Conservation (phyloP, 1,284 basidiomycete species). For the Hemileia vastatrix region DNA sequence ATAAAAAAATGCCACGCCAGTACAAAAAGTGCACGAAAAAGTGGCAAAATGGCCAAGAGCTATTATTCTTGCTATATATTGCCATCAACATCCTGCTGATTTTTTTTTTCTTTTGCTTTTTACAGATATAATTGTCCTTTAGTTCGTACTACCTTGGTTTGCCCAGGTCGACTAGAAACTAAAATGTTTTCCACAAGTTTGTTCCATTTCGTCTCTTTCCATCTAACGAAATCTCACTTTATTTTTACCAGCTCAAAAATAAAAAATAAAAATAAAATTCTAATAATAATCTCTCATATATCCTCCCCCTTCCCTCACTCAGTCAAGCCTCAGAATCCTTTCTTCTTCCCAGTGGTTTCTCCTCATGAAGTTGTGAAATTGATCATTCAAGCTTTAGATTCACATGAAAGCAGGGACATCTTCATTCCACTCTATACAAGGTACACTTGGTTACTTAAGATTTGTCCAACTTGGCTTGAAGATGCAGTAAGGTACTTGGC, state of each 20-base stretch:
- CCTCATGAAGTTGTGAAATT: conserved; percentile 65
- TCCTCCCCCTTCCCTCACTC: no score
- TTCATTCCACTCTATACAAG: conserved; percentile 63
- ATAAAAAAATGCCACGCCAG: no score
- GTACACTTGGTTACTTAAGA: conserved; percentile 52
- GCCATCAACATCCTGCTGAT: no score
- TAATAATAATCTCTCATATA: no score
- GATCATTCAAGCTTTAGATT: conserved; percentile 68
- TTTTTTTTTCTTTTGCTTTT: conserved; percentile 17
- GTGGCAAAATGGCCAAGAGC: no score
- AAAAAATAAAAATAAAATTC: no score
- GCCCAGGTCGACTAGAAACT: conserved; percentile 65
- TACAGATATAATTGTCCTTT: conserved; percentile 59
- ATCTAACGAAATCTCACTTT: no score
- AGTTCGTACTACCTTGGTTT: conserved; percentile 69
- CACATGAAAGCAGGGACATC: conserved; percentile 61
- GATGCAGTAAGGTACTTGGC: no score
- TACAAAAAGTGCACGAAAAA: no score
- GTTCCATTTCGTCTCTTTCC: no score
- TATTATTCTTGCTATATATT: no score
- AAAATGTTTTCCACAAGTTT: conserved; percentile 57
- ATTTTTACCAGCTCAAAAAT: no score
- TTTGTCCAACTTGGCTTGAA: conserved; percentile 60
- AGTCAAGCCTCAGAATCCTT: conserved; percentile 39
- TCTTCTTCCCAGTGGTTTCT: conserved; percentile 63